phyloP scores from a whole-genome alignment of 176 grass and related monocot species.

The Musa troglodytarum region DNA sequence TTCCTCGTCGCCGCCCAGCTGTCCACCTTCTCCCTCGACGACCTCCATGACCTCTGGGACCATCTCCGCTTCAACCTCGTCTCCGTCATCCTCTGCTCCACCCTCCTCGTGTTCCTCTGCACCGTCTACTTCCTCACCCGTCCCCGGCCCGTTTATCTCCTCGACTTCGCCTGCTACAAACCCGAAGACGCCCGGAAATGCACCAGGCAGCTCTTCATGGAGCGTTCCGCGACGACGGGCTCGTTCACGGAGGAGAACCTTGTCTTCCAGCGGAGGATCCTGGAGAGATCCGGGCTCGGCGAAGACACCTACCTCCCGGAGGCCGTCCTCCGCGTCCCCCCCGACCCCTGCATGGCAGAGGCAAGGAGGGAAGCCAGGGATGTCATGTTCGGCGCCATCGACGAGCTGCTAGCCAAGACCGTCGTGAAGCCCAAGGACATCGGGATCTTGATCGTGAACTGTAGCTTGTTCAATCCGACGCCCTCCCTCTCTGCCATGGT shows the following conservation, averaged over 20 bases:
- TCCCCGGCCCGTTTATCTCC: neutral
- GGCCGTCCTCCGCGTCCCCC: conserved; percentile 2
- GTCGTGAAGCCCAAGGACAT: conserved; percentile 15
- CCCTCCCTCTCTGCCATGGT: conserved; percentile 9
- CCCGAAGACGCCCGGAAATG: conserved; percentile 1
- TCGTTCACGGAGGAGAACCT: conserved; percentile 11
- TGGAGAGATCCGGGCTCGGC: conserved; percentile 5
- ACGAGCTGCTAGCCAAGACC: conserved; percentile 4
- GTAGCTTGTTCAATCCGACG: conserved; percentile 10
- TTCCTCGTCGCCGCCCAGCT: neutral
- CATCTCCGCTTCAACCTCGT: conserved; percentile 10
- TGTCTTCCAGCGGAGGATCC: conserved; percentile 10
- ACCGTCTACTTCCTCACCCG: conserved; percentile 14
- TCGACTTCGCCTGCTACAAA: conserved; percentile 12
- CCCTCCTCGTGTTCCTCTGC: conserved; percentile 13
- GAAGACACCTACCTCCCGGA: conserved; percentile 9
- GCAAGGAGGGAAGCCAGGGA: neutral
- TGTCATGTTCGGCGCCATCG: conserved; percentile 10
- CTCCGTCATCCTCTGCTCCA: conserved; percentile 14
- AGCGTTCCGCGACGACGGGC: neutral
- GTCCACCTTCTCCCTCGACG: conserved; percentile 3
- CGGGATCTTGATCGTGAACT: conserved; percentile 7
- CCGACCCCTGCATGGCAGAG: neutral
- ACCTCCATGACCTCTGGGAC: conserved; percentile 10
- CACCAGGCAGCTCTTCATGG: conserved; percentile 9